phyloP scores from a whole-genome alignment of 768 basidiomycete genomes.

The Tulasnella calospora region DNA sequence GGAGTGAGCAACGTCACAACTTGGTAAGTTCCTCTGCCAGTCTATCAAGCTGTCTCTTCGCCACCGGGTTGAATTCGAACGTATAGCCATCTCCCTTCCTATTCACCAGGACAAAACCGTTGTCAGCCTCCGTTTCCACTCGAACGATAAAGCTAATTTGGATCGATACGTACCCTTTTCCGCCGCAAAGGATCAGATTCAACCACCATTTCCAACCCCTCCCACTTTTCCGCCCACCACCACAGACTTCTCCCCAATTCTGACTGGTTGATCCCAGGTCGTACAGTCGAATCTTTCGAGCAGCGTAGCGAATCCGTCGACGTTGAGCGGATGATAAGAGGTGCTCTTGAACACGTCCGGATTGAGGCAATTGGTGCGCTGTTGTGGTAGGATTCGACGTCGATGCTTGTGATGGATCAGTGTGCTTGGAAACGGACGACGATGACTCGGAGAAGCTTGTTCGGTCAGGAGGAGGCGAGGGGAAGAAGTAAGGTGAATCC shows the following conservation, averaged over 20 bases:
- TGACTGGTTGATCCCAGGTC: slow-evolving; percentile 61
- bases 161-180: slow-evolving; percentile 47
- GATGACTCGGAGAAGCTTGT: neutral
- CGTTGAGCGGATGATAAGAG: slow-evolving; percentile 65
- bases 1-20: neutral
- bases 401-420: neutral
- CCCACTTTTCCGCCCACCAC: slow-evolving; percentile 29
- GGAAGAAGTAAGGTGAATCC: slow-evolving; percentile 31
- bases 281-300: slow-evolving; percentile 57
- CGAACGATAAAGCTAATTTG: neutral
- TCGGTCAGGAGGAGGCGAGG: slow-evolving; percentile 26
- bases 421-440: neutral
- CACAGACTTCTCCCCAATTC: slow-evolving; percentile 69
- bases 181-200: slow-evolving; percentile 58
- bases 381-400: slow-evolving; percentile 3
- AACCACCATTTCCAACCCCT: slow-evolving; percentile 39
- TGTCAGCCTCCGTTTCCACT: neutral
- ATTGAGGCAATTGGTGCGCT: slow-evolving; percentile 46
- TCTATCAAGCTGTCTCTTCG: slow-evolving; percentile 60
- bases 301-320: slow-evolving; percentile 58
- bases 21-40: slow-evolving; percentile 60
- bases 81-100: slow-evolving; percentile 62
- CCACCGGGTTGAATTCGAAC: slow-evolving; percentile 63
- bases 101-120: slow-evolving; percentile 20
- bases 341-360: slow-evolving; percentile 46